Percentiles rank a stretch among this genome's conserved stretches.
phyloP scores from a whole-genome alignment of 1,284 basidiomycete species.

The Microbotryum saponariae region DNA sequence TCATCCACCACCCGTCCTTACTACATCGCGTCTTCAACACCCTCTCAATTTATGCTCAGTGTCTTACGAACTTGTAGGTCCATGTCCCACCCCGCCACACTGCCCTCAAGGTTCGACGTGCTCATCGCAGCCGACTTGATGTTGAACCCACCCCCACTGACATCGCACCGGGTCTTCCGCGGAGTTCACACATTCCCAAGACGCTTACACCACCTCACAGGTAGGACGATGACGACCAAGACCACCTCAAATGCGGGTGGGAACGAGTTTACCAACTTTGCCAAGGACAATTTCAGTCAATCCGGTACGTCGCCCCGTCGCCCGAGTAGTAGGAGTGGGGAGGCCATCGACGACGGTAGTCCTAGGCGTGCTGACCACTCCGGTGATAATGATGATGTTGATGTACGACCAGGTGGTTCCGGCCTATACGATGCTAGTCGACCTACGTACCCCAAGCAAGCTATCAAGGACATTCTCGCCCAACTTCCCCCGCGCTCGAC shows the following conservation, averaged over 20 bases:
- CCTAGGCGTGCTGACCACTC: not conserved
- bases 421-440: slow-evolving; percentile 43
- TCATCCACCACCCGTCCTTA: no score
- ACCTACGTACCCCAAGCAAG: slow-evolving; percentile 42
- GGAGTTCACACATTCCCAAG: no score
- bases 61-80: no score
- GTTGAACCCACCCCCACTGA: no score
- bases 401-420: slow-evolving; percentile 10
- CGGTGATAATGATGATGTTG: not conserved
- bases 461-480: slow-evolving; percentile 38
- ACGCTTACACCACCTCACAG: no score
- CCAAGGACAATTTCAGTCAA: slow-evolving; percentile 7
- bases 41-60: no score
- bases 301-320: slow-evolving; percentile 1
- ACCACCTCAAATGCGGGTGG: not conserved
- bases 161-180: no score
- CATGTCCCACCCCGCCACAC: no score
- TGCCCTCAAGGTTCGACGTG: no score
- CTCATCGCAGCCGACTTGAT: no score
- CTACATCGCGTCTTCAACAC: no score
- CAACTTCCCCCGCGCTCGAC: slow-evolving; percentile 28
- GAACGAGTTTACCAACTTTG: slow-evolving; percentile 13
- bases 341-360: not conserved
- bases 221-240: no score
- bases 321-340: not conserved